Evolutionary conservation across 2,329 filamentous ascomycete genomes (phyloP).

Genomic region (Huntiella savannae): DNA sequence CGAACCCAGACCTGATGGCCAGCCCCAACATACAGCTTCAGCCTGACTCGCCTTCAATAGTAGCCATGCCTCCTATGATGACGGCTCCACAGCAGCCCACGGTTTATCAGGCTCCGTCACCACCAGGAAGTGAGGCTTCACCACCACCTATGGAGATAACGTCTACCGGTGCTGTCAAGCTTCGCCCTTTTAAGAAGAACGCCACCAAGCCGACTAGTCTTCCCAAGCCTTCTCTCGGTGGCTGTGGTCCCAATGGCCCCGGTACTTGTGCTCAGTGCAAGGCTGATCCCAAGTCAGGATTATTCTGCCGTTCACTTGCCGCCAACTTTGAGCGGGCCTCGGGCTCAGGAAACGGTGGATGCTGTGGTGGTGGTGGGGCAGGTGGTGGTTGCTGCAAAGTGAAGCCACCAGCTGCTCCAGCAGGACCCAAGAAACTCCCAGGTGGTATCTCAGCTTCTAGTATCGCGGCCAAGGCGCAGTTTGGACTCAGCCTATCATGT

Average conservation of each 20-base stretch:
- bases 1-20: conserved; percentile 28
- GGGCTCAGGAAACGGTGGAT: conserved; percentile 27
- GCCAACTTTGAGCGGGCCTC: conserved; percentile 36
- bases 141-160: conserved; percentile 37
- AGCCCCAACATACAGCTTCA: conserved; percentile 1
- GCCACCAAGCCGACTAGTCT: conserved; percentile 14
- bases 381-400: conserved; percentile 48
- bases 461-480: conserved; percentile 17
- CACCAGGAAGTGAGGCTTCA: conserved; percentile 41
- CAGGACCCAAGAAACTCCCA: not conserved
- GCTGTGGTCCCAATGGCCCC: conserved; percentile 48
- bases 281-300: conserved; percentile 56
- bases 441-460: conserved; percentile 5
- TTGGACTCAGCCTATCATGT: conserved; percentile 44
- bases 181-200: conserved; percentile 21
- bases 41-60: conserved; percentile 17
- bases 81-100: conserved; percentile 17
- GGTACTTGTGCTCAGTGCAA: conserved; percentile 65
- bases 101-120: conserved; percentile 33
- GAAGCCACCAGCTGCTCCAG: conserved; percentile 17
- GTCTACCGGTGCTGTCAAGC: conserved; percentile 39
- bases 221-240: conserved; percentile 17
- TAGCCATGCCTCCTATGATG: conserved; percentile 20
- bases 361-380: conserved; percentile 42
- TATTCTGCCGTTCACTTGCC: conserved; percentile 67